Evolutionary conservation across 306 rosid species (phyloP), one percentile per base, ranked within the genome.

Genomic region (Acacia melanoxylon): DNA sequence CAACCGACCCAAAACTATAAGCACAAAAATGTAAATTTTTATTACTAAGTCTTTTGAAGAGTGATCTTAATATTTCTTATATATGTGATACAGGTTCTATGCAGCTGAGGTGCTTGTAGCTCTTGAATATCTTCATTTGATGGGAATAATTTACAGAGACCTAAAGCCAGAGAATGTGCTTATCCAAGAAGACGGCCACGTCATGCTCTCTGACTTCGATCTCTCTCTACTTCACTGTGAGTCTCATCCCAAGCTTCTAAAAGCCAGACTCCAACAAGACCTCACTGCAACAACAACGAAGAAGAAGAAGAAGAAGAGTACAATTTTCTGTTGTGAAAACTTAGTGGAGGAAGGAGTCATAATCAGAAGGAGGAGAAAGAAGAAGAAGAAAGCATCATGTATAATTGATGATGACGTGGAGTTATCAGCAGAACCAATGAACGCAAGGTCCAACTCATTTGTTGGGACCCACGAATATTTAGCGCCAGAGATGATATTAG

Each of bases 391-490:
- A 22, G 69, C 68, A 7, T 58, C 29, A 4, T n/a, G 6, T n/a
- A 59, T 40, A 15, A 16, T 3, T 9, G 66, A 75, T 8, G 63
- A 76, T 16, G 48, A 76, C 54, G 46, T 76, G 67, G 79, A 76
- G 16, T 11, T 65, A 42, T 84, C 54, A 74, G 90, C 84, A 1
- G 93, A 86, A 85, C 91, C 93, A 19, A 82, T 83, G 0, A 86
- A 78, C 17, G 93, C 88, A 1, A 86, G 87, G 48, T 90, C 93
- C 69, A 85, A 86, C 71, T 90, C 93, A 73, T 90, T 90, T 73
- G 93, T 90, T 3, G 91, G 93, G 84, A 90, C 93, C 76, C 91
- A 86, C 2, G 93, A 90, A 84, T 90, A 90, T 85, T 75, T 90
- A 77, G 87, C 93, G 12, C 90, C 93, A 0, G 93, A 90, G 86